These are phyloP conservation scores for Cyberlindnera saturnus DNA, from an alignment of 805 yeast genomes.

Conservation along the genomic window DNA sequence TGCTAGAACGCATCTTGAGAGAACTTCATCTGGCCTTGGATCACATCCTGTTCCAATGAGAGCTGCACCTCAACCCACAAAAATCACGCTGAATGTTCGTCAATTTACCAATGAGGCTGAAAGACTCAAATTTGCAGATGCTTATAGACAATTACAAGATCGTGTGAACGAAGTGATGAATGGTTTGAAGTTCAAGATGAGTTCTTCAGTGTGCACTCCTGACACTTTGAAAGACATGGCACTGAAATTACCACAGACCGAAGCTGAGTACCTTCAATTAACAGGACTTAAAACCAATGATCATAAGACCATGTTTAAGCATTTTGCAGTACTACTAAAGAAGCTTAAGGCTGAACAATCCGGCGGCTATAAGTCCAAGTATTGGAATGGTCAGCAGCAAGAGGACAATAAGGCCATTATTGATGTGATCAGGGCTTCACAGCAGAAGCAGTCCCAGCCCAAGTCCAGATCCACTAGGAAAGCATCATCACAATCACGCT, in stretches of 20 bases:
- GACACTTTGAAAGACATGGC: conserved; percentile 51
- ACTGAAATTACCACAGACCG: conserved; percentile 42
- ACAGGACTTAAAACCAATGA: conserved; percentile 23
- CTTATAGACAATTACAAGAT: conserved; percentile 29
- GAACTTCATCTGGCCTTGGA: conserved; percentile 17
- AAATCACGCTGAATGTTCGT: conserved; percentile 17
- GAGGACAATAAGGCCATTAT: conserved; percentile 14
- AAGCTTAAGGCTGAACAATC: conserved; percentile 13
- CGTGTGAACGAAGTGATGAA: conserved; percentile 38
- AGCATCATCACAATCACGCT: neutral
- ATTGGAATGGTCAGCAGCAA: conserved; percentile 12
- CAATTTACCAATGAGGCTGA: conserved; percentile 20
- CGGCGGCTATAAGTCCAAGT: conserved; percentile 13
- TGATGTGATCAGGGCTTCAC: conserved; percentile 19
- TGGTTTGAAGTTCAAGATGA: conserved; percentile 29
- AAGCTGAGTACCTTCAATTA: conserved; percentile 38
- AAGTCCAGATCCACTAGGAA: neutral
- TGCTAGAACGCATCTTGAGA: conserved; percentile 19
- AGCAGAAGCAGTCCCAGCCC: conserved; percentile 5
- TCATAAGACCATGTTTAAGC: conserved; percentile 27
- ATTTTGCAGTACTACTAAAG: conserved; percentile 33
- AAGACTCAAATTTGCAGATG: conserved; percentile 10
- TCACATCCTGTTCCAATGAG: conserved; percentile 6
- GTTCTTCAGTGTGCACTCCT: conserved; percentile 31
- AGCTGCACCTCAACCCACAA: conserved; percentile 12